Conservation (phyloP, 768 basidiomycete species). For the Suillus hirtellus region DNA sequence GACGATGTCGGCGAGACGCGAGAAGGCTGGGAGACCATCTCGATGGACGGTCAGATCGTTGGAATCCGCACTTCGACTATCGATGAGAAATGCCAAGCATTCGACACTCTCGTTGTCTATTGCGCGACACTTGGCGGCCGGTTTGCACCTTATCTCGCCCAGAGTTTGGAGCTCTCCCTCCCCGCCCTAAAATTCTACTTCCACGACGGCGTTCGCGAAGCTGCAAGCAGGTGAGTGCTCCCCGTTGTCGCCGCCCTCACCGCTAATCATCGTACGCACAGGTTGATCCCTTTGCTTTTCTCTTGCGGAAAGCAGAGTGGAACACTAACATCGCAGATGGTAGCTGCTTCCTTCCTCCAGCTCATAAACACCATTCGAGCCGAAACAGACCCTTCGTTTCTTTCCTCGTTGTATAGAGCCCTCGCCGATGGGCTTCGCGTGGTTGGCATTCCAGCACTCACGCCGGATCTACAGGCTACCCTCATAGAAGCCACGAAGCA, state of each 20-base stretch:
- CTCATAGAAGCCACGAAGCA: constrained; percentile 70
- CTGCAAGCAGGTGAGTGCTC: constrained; percentile 62
- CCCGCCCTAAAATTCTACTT: constrained; percentile 76
- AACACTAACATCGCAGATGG: constrained; percentile 68
- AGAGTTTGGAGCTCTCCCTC: constrained; percentile 69
- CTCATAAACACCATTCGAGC: constrained; percentile 59
- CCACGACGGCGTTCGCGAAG: constrained; percentile 84
- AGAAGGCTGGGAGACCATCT: constrained; percentile 79
- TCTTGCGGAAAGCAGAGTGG: constrained; percentile 65
- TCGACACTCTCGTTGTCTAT: constrained; percentile 84
- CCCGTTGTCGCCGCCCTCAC: not conserved
- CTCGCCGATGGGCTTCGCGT: constrained; percentile 62
- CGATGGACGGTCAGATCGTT: constrained; percentile 73
- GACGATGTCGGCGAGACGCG: constrained; percentile 55
- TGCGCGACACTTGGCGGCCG: constrained; percentile 63
- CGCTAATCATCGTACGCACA: constrained; percentile 25
- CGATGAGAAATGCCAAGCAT: constrained; percentile 87
- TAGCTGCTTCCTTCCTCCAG: constrained; percentile 65
- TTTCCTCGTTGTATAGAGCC: constrained; percentile 74
- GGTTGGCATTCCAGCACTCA: constrained; percentile 54
- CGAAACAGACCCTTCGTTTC: constrained; percentile 77
- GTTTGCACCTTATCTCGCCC: constrained; percentile 73
- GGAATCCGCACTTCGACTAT: constrained; percentile 79
- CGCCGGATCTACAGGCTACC: constrained; percentile 52
- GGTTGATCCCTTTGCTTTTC: constrained; percentile 72